Evolutionary conservation across 768 basidiomycete genomes (phyloP), one percentile per base, ranked within the genome.

Genomic region (Gelatoporia subvermispora): DNA sequence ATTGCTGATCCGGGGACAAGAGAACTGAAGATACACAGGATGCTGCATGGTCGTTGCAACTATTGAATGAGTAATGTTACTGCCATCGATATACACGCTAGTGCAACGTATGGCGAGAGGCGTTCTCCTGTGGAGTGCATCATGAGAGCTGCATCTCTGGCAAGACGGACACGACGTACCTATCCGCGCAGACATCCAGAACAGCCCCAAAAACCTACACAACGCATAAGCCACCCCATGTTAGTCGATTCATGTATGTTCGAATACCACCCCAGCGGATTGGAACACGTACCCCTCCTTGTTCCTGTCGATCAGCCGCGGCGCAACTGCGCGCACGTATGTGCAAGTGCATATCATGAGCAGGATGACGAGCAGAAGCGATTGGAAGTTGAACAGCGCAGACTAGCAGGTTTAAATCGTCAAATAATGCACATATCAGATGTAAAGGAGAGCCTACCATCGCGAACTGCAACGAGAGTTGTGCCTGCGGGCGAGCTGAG

Each of bases 311-410:
- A 98, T 77, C 4, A 98, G 72, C 21, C 90, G 78, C 10, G 96
- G 96, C 3, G 90, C 85, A 15, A 94, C 85, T 0, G 90, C 84
- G 39, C 96, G 84, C 13, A 94, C 78, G 67, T 98, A 99, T 3
- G 95, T 93, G 73, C 91, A 97, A 49, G 96, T 98, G 72, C 96
- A 99, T 51, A 97, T 93, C 65, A 89, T 75, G 42, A 99, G 77
- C 8, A 98, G 79, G 55, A 97, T 85, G 65, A 95, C 93, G 61
- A 95, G 83, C 17, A 99, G 78, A 17, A 99, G 78, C 0, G 94
- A 93, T 68, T 95, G 87, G 64, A 99, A 99, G 71, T 97, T 95
- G 83, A 98, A 97, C 20, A 99, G 78, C 2, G 96, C 96, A 23
- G 95, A 94, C 85, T 88, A 63, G 5, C n/a, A 39, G 28, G 17